phyloP scores from a whole-genome alignment of 148 eudicot species.

The Nyssa sinensis region DNA sequence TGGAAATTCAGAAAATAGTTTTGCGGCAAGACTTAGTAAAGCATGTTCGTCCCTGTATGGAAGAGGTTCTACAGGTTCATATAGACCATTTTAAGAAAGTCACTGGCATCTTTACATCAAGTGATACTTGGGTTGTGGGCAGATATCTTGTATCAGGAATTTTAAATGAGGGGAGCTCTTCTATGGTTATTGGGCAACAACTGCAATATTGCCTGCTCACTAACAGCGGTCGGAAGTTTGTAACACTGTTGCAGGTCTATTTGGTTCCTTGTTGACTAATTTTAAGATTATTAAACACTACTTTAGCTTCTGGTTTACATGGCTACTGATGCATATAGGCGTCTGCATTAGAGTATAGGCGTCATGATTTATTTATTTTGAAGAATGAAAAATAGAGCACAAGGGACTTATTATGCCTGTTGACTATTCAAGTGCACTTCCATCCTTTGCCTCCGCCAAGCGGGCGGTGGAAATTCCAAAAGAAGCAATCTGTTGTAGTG shows the following conservation, averaged over 20 bases:
- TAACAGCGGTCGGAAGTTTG: slow-evolving; percentile 47
- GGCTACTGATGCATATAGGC: no score
- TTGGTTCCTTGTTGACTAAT: background rate
- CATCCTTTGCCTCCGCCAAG: background rate
- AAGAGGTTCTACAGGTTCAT: slow-evolving; percentile 29
- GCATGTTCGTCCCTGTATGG: slow-evolving; percentile 36
- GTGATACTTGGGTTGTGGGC: slow-evolving; percentile 38
- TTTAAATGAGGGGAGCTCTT: slow-evolving; percentile 23
- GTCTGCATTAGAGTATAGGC: background rate
- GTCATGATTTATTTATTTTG: background rate
- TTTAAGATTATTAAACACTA: background rate
- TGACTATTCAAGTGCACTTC: background rate
- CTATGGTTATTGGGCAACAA: slow-evolving; percentile 16
- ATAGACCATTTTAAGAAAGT: slow-evolving; percentile 43
- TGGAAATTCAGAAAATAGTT: slow-evolving; percentile 34
- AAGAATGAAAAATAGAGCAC: background rate
- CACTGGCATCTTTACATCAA: slow-evolving; percentile 35
- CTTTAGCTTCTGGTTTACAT: background rate
- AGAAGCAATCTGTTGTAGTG: background rate
- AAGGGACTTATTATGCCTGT: no score
- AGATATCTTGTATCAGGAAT: slow-evolving; percentile 38
- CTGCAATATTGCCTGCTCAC: slow-evolving; percentile 44
- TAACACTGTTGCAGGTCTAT: slow-evolving; percentile 44
- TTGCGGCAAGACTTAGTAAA: slow-evolving; percentile 30
- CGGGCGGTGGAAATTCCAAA: background rate